phyloP scores from a whole-genome alignment of 1,284 basidiomycete genomes.

The Lignosus rhinocerotis region DNA sequence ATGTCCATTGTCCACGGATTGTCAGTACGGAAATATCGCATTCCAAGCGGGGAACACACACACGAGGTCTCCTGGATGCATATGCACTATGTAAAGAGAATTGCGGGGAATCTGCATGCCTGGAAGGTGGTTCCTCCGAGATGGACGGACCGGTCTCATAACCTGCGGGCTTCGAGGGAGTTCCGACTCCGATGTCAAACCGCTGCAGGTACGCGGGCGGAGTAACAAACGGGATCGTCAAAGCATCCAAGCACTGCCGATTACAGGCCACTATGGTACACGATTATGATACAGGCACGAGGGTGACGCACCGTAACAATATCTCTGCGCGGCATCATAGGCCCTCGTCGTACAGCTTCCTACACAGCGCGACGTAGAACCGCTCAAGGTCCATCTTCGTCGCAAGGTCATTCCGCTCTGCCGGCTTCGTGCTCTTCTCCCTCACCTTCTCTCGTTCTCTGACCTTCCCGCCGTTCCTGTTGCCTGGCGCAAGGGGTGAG shows the following conservation, averaged over 20 bases:
- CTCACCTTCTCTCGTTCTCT: not conserved
- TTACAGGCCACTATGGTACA: not conserved
- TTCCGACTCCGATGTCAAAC: too few species aligned
- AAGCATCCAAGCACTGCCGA: not conserved
- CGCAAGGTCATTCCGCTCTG: slow-evolving; percentile 48
- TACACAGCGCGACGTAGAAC: slow-evolving; percentile 75
- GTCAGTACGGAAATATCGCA: too few species aligned
- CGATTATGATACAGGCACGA: not conserved
- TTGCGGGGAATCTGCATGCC: too few species aligned
- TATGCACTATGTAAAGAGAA: too few species aligned
- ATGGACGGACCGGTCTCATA: too few species aligned
- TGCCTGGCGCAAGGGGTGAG: slow-evolving; percentile 6
- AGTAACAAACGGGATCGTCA: not conserved
- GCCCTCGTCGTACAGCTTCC: slow-evolving; percentile 81
- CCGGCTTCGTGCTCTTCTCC: slow-evolving; percentile 21
- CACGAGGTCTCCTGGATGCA: too few species aligned
- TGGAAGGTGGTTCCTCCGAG: too few species aligned
- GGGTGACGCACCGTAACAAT: not conserved
- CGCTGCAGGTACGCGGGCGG: too few species aligned
- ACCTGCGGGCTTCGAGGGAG: too few species aligned
- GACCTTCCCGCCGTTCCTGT: slow-evolving; percentile 22
- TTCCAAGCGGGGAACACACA: too few species aligned
- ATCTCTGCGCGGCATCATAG: slow-evolving; percentile 40
- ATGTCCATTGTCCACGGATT: too few species aligned
- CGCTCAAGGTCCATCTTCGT: slow-evolving; percentile 69